Evolutionary conservation across 1,139 yeast genomes (phyloP).

Genomic region (Tardiomyces depauwii): DNA sequence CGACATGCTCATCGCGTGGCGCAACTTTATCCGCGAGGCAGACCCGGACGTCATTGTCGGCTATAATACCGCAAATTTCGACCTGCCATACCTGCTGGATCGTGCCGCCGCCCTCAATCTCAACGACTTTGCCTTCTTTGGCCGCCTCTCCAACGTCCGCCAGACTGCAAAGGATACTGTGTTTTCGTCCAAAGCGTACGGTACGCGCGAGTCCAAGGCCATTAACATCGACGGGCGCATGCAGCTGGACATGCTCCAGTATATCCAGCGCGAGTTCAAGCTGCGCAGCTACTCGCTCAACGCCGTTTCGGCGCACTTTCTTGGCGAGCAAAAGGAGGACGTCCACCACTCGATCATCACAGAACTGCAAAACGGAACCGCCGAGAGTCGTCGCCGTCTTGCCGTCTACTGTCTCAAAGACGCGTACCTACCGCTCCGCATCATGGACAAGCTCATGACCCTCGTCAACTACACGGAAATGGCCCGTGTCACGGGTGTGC

Average conservation of each 20-base stretch:
- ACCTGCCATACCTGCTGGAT: conserved; percentile 83
- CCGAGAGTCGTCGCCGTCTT: conserved; percentile 85
- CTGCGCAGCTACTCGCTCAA: conserved; percentile 89
- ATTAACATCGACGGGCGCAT: conserved; percentile 92
- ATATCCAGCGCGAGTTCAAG: conserved; percentile 89
- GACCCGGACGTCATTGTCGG: conserved; percentile 98
- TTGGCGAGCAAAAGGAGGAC: conserved; percentile 95
- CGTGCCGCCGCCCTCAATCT: conserved; percentile 70
- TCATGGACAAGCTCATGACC: conserved; percentile 90
- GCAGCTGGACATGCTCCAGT: conserved; percentile 89
- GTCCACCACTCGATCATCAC: conserved; percentile 96
- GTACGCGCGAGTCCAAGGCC: conserved; percentile 86
- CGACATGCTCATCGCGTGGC: conserved; percentile 80
- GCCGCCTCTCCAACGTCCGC: conserved; percentile 53
- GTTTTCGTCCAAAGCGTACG: conserved; percentile 92
- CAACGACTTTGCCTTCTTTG: conserved; percentile 71
- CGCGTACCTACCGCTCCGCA: conserved; percentile 80
- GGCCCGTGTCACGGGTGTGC: conserved; percentile 99
- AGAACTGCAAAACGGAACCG: conserved; percentile 82
- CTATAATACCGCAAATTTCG: conserved; percentile 89
- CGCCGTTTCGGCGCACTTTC: conserved; percentile 88
- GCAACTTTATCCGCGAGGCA: conserved; percentile 64
- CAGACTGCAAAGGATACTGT: conserved; percentile 75
- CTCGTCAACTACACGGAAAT: conserved; percentile 94
- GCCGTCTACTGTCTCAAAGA: conserved; percentile 97